These are phyloP conservation scores for Mucor sp. DNA, from an alignment of 371 early-diverging fungal species.

Conservation along the genomic window DNA sequence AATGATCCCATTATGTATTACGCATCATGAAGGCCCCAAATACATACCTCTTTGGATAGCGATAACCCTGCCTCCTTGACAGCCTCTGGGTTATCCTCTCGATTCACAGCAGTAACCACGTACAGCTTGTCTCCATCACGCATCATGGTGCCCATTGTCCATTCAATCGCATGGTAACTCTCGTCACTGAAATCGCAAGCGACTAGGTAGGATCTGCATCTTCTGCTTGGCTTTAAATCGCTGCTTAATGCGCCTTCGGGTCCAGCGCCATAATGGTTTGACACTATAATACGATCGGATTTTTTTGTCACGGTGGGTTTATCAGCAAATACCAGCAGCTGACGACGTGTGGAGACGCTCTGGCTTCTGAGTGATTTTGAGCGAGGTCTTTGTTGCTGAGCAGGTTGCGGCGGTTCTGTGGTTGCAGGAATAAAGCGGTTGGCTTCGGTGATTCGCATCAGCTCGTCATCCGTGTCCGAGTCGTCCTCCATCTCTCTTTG, in stretches of 20 bases:
- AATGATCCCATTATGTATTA: not conserved
- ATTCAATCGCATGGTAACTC: slow-evolving; percentile 50
- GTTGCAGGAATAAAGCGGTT: slow-evolving; percentile 34
- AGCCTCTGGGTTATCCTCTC: slow-evolving; percentile 43
- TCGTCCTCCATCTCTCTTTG: slow-evolving; percentile 12
- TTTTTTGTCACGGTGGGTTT: slow-evolving; percentile 12
- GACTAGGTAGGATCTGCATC: slow-evolving; percentile 33
- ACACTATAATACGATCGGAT: slow-evolving; percentile 23
- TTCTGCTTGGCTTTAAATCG: slow-evolving; percentile 5
- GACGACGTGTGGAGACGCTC: slow-evolving; percentile 11
- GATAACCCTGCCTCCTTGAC: slow-evolving; percentile 32
- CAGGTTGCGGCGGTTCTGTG: not conserved
- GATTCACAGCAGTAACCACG: slow-evolving; percentile 50
- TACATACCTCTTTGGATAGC: slow-evolving; percentile 27
- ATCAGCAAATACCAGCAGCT: slow-evolving; percentile 34
- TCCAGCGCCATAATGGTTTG: slow-evolving; percentile 28
- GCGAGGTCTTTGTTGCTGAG: not conserved
- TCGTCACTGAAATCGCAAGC: slow-evolving; percentile 51
- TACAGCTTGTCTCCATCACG: slow-evolving; percentile 58
- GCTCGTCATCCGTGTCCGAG: slow-evolving; percentile 22
- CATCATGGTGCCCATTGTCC: slow-evolving; percentile 62
- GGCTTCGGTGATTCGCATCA: slow-evolving; percentile 35
- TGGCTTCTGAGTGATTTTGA: slow-evolving; percentile 18
- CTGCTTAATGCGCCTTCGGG: slow-evolving; percentile 15
- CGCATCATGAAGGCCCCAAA: too few relatives aligned